phyloP scores from a whole-genome alignment of 768 basidiomycete genomes.

The Phallus indusiatus region DNA sequence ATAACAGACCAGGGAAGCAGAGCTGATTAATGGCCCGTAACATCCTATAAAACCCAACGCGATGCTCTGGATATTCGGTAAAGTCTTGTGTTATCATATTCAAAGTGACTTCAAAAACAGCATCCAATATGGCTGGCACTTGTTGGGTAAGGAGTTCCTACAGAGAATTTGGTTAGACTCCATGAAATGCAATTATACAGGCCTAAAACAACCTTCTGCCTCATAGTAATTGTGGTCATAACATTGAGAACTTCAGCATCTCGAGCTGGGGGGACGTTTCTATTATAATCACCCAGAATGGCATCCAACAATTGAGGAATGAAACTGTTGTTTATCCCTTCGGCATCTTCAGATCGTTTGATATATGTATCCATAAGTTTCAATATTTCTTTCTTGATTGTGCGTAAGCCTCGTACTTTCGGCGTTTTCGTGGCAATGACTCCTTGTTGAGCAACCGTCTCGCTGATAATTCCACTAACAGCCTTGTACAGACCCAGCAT shows the following conservation, averaged over 20 bases:
- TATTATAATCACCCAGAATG: slow-evolving; percentile 37
- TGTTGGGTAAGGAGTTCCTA: slow-evolving; percentile 33
- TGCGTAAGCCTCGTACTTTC: slow-evolving; percentile 35
- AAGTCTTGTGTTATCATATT: slow-evolving; percentile 43
- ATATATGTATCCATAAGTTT: slow-evolving; percentile 41
- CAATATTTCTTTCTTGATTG: slow-evolving; percentile 44
- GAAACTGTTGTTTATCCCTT: slow-evolving; percentile 33
- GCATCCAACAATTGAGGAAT: slow-evolving; percentile 39
- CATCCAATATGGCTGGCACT: slow-evolving; percentile 37
- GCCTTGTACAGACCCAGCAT: slow-evolving; percentile 41
- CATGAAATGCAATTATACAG: not conserved
- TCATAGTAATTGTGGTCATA: slow-evolving; percentile 36
- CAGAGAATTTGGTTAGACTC: not conserved
- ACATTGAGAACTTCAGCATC: slow-evolving; percentile 41
- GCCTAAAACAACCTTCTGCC: slow-evolving; percentile 28
- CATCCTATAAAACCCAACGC: slow-evolving; percentile 38
- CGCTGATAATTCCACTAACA: slow-evolving; percentile 36
- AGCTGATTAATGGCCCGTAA: slow-evolving; percentile 33
- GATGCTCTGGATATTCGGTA: slow-evolving; percentile 41
- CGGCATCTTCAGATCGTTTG: slow-evolving; percentile 37
- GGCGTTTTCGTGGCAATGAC: slow-evolving; percentile 39
- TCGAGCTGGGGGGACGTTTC: slow-evolving; percentile 36
- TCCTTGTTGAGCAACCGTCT: slow-evolving; percentile 33
- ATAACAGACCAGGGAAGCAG: slow-evolving; percentile 34
- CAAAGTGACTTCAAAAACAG: slow-evolving; percentile 38